These are phyloP conservation scores for Sanghuangporus baumii DNA, from an alignment of 1,284 basidiomycete genomes.

Conservation along the genomic window DNA sequence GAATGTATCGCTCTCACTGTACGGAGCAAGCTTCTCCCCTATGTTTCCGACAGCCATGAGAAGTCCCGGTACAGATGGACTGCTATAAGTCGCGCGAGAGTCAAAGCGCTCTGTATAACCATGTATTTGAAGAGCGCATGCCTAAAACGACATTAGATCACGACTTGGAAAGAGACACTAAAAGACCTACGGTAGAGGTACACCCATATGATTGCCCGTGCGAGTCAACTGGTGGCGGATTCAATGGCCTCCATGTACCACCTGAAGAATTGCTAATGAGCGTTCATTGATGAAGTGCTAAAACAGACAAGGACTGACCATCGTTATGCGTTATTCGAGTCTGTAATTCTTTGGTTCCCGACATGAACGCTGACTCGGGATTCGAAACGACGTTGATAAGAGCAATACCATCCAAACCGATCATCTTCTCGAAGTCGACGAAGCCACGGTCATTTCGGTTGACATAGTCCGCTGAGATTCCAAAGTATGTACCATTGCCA, in stretches of 20 bases:
- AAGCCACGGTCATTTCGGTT: conserved; percentile 86
- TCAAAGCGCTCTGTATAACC: conserved; percentile 94
- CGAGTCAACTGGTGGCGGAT: conserved; percentile 75
- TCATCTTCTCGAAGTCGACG: conserved; percentile 98
- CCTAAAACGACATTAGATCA: conserved; percentile 35
- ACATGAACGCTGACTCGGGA: conserved; percentile 67
- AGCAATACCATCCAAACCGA: conserved; percentile 93
- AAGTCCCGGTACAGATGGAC: conserved; percentile 86
- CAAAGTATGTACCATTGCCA: conserved; percentile 97
- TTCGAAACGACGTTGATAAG: conserved; percentile 90
- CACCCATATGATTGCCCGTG: conserved; percentile 75
- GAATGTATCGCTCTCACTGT: conserved; percentile 92
- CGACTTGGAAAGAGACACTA: background rate
- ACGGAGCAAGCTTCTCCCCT: conserved; percentile 76
- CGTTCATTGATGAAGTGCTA: background rate
- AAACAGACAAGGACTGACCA: conserved; percentile 39
- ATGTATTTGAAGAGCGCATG: conserved; percentile 87
- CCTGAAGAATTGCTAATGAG: conserved; percentile 35
- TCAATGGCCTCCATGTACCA: conserved; percentile 82
- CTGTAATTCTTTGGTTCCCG: conserved; percentile 75
- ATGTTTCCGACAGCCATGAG: conserved; percentile 98
- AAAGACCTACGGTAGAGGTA: conserved; percentile 51
- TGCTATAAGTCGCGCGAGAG: conserved; percentile 87
- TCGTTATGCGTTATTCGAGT: conserved; percentile 96
- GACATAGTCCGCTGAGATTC: conserved; percentile 79